Evolutionary conservation across 177 flowering plant genomes (phyloP).

Genomic region (Vitis hybrid): DNA sequence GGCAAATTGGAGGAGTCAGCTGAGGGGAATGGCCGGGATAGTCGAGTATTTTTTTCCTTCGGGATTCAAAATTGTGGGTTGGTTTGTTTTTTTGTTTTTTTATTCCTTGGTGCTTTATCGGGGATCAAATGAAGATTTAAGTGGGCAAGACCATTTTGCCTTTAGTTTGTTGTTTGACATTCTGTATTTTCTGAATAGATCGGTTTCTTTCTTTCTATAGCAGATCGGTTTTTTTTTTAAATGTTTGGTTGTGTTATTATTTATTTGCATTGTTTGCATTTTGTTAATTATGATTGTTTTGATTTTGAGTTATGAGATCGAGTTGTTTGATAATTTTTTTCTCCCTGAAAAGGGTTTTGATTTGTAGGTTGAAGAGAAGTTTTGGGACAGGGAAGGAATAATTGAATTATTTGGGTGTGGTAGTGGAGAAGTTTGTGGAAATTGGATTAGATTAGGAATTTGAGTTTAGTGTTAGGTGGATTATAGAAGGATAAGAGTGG

Average conservation of each 20-base stretch:
- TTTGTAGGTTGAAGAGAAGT: neutral
- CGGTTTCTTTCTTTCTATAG: neutral
- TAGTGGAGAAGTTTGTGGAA: neutral
- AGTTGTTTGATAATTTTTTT: neutral
- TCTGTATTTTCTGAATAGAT: too few species aligned
- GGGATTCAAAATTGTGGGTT: too few species aligned
- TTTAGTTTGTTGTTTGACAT: too few species aligned
- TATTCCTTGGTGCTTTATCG: neutral
- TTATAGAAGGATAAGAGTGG: slow-evolving; percentile 4
- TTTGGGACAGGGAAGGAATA: too few species aligned
- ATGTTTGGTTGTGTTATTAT: neutral
- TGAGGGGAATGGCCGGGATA: too few species aligned
- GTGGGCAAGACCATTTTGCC: too few species aligned
- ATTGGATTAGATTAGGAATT: neutral
- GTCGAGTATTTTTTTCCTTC: too few species aligned
- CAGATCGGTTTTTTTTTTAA: neutral
- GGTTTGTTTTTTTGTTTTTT: neutral
- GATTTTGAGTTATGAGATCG: slow-evolving; percentile 1
- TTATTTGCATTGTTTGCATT: neutral
- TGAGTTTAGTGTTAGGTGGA: too few species aligned
- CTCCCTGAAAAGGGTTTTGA: slow-evolving; percentile 3
- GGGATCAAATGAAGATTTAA: too few species aligned
- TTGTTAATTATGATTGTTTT: neutral
- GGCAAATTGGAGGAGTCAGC: too few species aligned
- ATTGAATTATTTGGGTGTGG: neutral